Base-by-base conservation (phyloP, 2,329 filamentous ascomycete species). In the Colletotrichum sp. region DNA sequence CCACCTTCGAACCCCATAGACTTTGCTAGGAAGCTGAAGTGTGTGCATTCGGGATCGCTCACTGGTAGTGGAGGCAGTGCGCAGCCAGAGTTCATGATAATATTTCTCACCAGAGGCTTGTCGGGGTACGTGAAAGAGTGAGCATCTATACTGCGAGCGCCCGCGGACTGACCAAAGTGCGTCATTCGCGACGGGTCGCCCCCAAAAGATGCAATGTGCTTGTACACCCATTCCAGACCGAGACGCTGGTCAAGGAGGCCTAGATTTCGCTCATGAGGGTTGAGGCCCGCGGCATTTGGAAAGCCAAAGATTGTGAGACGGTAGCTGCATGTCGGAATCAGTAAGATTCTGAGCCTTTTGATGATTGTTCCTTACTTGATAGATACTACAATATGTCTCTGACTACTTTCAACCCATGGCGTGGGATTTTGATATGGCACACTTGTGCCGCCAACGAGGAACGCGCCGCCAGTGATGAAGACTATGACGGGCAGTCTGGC, bases 291-390 rank as follows among this genome's bases (percentile, higher is more conserved):
- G 9, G 81, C 81, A 64, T 80, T 81, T 55, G 80, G 80, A 59
- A 80, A 81, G 18, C 82, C 81, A 52, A 82, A 80, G 77, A 82
- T 80, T 69, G 79, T 79, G 24, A 80, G 44, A 5, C 81, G 78
- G 74, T 83, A 81, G 62, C 62, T 64, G 71, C 82, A 81, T 71
- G 6, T 12, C 18, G n/a, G 15, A 15, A 21, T 62, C 18, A 62
- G 26, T 13, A n/a, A 0, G n/a, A 21, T 13, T 21, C 12, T 13
- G 18, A 15, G 4, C 28, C 0, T 13, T 13, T n/a, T 8, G 18
- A n/a, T 9, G 0, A 24, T 5, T 3, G 7, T n/a, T 13, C n/a
- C 59, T 62, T 34, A 62, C 59, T 62, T 62, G 59, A 82, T 80
- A 2, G 77, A 57, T 3, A 83, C 79, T 16, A 81, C 80, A 28